These are phyloP conservation scores for Russula emetica DNA, from an alignment of 768 basidiomycete genomes.

Conservation along the genomic window DNA sequence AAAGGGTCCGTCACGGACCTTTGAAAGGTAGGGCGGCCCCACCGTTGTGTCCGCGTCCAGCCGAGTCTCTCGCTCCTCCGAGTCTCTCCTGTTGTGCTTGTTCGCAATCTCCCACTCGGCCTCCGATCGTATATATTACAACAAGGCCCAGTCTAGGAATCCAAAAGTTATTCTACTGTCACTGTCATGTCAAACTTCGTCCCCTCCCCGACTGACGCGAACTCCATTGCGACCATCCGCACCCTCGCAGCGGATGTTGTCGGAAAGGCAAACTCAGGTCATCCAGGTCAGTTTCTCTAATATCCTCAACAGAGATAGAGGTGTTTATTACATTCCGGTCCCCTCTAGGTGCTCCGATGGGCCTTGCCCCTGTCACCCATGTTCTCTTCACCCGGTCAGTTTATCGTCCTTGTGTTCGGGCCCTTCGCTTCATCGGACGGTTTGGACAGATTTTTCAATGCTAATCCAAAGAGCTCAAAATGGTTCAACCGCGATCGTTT, in stretches of 20 bases:
- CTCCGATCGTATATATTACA: neutral
- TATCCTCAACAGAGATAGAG: neutral
- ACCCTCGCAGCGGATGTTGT: slow-evolving; percentile 74
- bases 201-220: slow-evolving; percentile 44
- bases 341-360: slow-evolving; percentile 80
- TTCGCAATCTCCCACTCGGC: neutral
- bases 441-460: slow-evolving; percentile 68
- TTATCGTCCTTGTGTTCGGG: neutral
- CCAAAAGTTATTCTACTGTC: neutral
- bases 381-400: slow-evolving; percentile 78
- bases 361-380: slow-evolving; percentile 82
- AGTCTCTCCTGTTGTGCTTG: too few species aligned
- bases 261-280: slow-evolving; percentile 88
- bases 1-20: too few species aligned
- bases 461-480: slow-evolving; percentile 83
- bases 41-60: neutral
- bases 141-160: neutral
- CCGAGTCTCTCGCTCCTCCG: neutral
- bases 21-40: too few species aligned
- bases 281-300: slow-evolving; percentile 57
- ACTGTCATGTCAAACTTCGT: slow-evolving; percentile 41
- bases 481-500: slow-evolving; percentile 98
- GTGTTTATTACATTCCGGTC: neutral
- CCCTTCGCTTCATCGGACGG: slow-evolving; percentile 10
- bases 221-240: slow-evolving; percentile 68